Percentiles rank a stretch among this genome's conserved stretches.
Evolutionary conservation across 345 rosid genomes (phyloP).

Genomic region (Ricinus communis): DNA sequence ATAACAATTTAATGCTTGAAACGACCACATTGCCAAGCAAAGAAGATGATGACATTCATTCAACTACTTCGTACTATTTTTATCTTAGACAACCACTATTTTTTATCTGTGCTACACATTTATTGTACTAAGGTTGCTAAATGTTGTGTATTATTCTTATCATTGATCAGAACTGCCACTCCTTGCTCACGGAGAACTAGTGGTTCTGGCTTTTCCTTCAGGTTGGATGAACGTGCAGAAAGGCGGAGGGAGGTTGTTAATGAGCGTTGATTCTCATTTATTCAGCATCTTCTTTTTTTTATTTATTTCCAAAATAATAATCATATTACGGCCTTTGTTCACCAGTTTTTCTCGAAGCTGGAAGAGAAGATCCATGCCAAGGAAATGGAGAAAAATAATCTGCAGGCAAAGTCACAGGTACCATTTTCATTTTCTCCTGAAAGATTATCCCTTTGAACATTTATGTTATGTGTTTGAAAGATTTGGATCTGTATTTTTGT

Average conservation of each 20-base stretch:
- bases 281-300: slow-evolving; percentile 9
- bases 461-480: slow-evolving; percentile 2
- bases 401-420: slow-evolving; percentile 36
- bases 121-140: neutral
- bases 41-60: slow-evolving; percentile 81
- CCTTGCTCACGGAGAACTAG: slow-evolving; percentile 53
- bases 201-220: slow-evolving; percentile 36
- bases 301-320: neutral
- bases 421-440: neutral
- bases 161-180: slow-evolving; percentile 56
- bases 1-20: slow-evolving; percentile 44
- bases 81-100: slow-evolving; percentile 15
- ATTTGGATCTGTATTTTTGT: neutral
- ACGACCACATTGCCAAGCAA: slow-evolving; percentile 41
- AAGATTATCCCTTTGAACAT: slow-evolving; percentile 8
- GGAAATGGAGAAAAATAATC: slow-evolving; percentile 28
- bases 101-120: neutral
- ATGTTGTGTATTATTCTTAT: neutral
- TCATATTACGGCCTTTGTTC: neutral
- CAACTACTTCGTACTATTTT: slow-evolving; percentile 72
- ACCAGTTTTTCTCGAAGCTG: slow-evolving; percentile 34
- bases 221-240: slow-evolving; percentile 39
- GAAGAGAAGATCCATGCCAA: slow-evolving; percentile 39
- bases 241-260: slow-evolving; percentile 35
- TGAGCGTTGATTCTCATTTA: neutral